Conservation (phyloP, 106 monocot genomes). For the Dendrobium catenatum region DNA sequence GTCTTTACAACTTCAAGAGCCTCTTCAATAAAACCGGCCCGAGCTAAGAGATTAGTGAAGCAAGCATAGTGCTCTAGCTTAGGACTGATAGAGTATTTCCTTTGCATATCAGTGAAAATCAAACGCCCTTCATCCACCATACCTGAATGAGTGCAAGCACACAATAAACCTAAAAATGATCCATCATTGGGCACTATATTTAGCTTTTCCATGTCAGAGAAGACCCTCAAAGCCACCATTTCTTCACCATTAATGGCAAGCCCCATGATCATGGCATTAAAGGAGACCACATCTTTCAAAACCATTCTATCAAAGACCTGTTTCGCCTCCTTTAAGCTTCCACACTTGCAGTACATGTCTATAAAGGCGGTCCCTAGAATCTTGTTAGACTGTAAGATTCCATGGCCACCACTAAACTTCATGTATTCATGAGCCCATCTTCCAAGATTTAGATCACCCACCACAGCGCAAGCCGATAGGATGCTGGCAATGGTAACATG, state of each 20-base stretch:
- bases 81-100: conserved; percentile 11
- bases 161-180: conserved; percentile 30
- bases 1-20: conserved; percentile 22
- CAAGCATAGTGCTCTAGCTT: conserved; percentile 34
- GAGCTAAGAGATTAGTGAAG: conserved; percentile 34
- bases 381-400: conserved; percentile 15
- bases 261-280: conserved; percentile 65
- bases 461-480: conserved; percentile 54
- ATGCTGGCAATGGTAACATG: conserved; percentile 42
- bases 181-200: conserved; percentile 23
- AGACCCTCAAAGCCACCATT: conserved; percentile 34
- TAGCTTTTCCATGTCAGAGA: conserved; percentile 27
- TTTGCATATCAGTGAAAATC: conserved; percentile 24
- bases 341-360: conserved; percentile 85
- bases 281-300: conserved; percentile 47
- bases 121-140: conserved; percentile 24
- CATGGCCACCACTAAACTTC: conserved; percentile 6
- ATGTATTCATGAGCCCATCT: conserved; percentile 28
- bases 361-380: conserved; percentile 52
- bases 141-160: conserved; percentile 32
- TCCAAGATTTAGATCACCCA: conserved; percentile 52
- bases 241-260: conserved; percentile 48
- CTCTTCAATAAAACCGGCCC: conserved; percentile 24
- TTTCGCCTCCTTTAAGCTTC: conserved; percentile 36
- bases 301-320: conserved; percentile 45